These are phyloP conservation scores for Geosmithia putterillii DNA, from an alignment of 2,329 filamentous ascomycete genomes.

Conservation along the genomic window DNA sequence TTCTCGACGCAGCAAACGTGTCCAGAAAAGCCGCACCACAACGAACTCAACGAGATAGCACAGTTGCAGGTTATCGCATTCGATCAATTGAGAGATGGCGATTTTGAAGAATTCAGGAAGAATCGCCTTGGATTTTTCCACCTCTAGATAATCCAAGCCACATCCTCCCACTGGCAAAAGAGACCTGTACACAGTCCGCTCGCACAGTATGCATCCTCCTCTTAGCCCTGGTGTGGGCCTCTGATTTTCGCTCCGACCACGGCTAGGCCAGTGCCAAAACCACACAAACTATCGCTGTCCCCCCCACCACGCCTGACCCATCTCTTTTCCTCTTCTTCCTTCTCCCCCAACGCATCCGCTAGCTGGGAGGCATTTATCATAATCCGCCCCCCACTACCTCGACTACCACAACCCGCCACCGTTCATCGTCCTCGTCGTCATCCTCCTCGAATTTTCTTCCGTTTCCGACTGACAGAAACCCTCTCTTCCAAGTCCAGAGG, in stretches of 20 bases:
- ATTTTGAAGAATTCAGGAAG: no score
- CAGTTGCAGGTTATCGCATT: no score
- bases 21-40: no score
- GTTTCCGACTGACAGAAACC: no score
- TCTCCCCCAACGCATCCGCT: conserved; percentile 1
- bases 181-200: neutral
- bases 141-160: no score
- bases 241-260: conserved; percentile 1
- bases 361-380: conserved; percentile 2
- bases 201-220: conserved; percentile 4
- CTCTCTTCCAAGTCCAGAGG: no score
- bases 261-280: neutral
- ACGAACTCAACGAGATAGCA: no score
- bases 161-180: no score
- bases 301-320: neutral
- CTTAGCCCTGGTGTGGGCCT: conserved; percentile 10
- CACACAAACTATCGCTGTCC: neutral
- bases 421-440: neutral
- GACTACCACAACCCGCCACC: neutral
- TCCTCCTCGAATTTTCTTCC: neutral
- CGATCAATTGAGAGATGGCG: no score
- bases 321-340: conserved; percentile 1
- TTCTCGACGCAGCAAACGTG: no score
- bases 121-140: no score
- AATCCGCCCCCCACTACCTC: neutral